A percentile compares a stretch with the other conserved stretches of the same genome.
These are phyloP conservation scores for Kwoniella mangroviensis DNA, from an alignment of 768 basidiomycete genomes.

Conservation along the genomic window DNA sequence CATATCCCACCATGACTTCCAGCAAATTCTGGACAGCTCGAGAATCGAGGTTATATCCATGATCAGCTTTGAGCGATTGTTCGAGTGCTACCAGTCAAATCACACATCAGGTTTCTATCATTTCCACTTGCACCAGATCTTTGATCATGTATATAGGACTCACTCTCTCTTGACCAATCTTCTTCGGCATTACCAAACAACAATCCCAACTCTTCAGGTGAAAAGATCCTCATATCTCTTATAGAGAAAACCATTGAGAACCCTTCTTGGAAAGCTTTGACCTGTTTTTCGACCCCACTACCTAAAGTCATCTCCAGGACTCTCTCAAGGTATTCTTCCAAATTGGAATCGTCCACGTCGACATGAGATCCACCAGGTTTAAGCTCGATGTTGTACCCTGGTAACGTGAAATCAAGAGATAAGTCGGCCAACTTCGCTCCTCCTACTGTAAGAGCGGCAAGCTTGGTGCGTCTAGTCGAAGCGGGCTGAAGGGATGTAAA, in stretches of 20 bases:
- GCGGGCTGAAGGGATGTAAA: constrained; percentile 22
- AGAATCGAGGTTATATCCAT: constrained; percentile 95
- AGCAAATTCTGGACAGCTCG: constrained; percentile 85
- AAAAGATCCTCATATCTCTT: constrained; percentile 85
- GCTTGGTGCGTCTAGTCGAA: constrained; percentile 46
- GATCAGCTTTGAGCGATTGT: constrained; percentile 93
- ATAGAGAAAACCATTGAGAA: constrained; percentile 85
- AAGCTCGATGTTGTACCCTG: constrained; percentile 92
- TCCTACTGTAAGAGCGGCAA: constrained; percentile 46
- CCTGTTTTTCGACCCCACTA: constrained; percentile 75
- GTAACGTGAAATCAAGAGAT: constrained; percentile 92
- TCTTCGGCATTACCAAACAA: constrained; percentile 97
- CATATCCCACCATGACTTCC: constrained; percentile 82
- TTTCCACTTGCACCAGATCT: background rate
- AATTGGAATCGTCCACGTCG: constrained; percentile 81
- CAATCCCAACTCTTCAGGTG: constrained; percentile 92
- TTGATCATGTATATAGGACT: constrained; percentile 49
- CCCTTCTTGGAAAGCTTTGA: constrained; percentile 85
- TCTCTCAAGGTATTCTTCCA: constrained; percentile 83
- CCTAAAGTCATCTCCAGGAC: constrained; percentile 88
- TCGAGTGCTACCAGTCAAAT: constrained; percentile 64
- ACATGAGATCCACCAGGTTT: constrained; percentile 80
- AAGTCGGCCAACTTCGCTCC: constrained; percentile 80
- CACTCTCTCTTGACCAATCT: constrained; percentile 92
- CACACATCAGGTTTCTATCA: constrained; percentile 50